Percentiles rank a stretch among this genome's conserved stretches.
Evolutionary conservation across 2,329 filamentous ascomycete genomes (phyloP).

Genomic region (Diplodia seriata): DNA sequence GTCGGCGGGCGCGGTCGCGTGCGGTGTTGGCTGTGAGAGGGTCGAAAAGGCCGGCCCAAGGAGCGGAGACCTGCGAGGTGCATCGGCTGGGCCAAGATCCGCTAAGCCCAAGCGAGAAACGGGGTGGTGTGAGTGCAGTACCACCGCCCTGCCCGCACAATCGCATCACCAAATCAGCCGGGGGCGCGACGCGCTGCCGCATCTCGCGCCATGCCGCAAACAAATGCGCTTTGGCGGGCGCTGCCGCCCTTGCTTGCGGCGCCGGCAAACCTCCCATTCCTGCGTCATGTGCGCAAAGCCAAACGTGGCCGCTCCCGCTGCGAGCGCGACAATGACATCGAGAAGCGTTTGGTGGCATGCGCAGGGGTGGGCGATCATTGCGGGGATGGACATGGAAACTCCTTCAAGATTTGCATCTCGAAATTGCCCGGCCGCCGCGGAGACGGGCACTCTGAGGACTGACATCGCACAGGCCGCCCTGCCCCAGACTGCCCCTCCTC

Average conservation of each 20-base stretch:
- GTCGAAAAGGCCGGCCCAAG: constrained; percentile 32
- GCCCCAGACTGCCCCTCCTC: constrained; percentile 10
- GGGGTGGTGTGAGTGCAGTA: no score
- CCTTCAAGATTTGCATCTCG: constrained; percentile 22
- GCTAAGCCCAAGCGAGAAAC: constrained; percentile 23
- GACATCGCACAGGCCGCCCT: constrained; percentile 22
- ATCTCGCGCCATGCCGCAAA: background rate
- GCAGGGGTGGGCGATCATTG: constrained; percentile 30
- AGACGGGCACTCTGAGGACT: constrained; percentile 25
- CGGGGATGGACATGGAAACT: constrained; percentile 24
- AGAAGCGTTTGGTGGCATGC: constrained; percentile 12
- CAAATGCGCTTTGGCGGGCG: background rate
- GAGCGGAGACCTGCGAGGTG: constrained; percentile 33
- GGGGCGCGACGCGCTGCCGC: constrained; percentile 2
- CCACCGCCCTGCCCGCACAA: constrained; percentile 1
- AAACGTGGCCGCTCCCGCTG: background rate
- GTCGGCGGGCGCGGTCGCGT: constrained; percentile 14
- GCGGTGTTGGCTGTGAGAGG: constrained; percentile 12
- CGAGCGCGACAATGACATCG: constrained; percentile 12
- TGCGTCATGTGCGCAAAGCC: background rate
- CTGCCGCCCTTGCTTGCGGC: background rate
- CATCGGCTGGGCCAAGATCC: constrained; percentile 30
- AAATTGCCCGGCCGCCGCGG: constrained; percentile 19
- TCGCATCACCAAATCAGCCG: background rate
- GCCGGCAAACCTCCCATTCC: constrained; percentile 11